Base-by-base conservation (phyloP, 2,329 filamentous ascomycete genomes). In the Trichoderma sp. region DNA sequence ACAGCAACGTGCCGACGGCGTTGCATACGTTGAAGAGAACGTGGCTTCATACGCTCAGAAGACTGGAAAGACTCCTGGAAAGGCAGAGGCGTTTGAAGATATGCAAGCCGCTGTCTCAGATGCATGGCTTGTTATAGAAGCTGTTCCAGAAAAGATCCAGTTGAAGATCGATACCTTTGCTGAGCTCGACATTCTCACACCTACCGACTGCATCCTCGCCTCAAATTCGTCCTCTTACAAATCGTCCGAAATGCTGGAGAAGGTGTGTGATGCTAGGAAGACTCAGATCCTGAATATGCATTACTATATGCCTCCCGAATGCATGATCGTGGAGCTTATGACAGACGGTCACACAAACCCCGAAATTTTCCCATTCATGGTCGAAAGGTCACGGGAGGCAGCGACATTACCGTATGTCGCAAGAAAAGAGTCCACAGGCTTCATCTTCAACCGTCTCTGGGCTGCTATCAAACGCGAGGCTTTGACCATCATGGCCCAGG, bases 391-490 rank as follows among this genome's bases (percentile, higher is more conserved):
- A 3, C 78, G 79, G 24, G 84, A 85, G n/a, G 83, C 82, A 3
- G 87, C 84, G 0, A 84, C 85, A 38, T 78, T 82, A 3, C 87
- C 87, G 0, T 84, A 85, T 27, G 77, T 81, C 5, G 87, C 87
- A 0, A 78, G 83, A 7, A 86, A 85, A 66, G 85, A 90, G 76
- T 89, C 87, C 0, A 89, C 88, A 0, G 86, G 89, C 0, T 87
- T 90, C 76, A 87, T 91, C 45, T 88, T 89, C 78, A 90, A 90
- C 72, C 86, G 89, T 0, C 80, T 90, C 0, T 91, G 89, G 88
- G 89, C 89, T 0, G 89, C 89, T 0, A 83, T 90, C 18, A 90
- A 90, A 79, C 83, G 89, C 2, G 89, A 91, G 77, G 80, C 82
- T 0, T 76, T 90, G 69, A 84, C 80, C 0, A 87, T 90, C 11